phyloP scores from a whole-genome alignment of 768 basidiomycete genomes.

The Collybia mongolica region DNA sequence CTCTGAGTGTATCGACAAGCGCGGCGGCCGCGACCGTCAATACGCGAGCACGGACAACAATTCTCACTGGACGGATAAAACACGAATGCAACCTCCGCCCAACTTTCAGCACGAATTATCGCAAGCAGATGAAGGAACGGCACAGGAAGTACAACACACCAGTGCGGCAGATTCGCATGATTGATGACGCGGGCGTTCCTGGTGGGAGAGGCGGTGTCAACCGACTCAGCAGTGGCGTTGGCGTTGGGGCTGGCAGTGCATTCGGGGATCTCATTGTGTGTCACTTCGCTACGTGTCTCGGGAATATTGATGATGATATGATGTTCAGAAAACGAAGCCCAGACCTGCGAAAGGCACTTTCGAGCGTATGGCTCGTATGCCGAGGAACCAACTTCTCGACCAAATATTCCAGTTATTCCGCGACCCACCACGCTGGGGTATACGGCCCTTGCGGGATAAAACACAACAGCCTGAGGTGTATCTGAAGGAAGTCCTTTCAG shows the following conservation, averaged over 20 bases:
- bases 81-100: slow-evolving; percentile 79
- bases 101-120: slow-evolving; percentile 62
- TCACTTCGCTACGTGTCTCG: slow-evolving; percentile 4
- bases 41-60: slow-evolving; percentile 70
- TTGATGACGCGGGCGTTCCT: slow-evolving; percentile 67
- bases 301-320: neutral
- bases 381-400: slow-evolving; percentile 85
- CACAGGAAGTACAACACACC: slow-evolving; percentile 67
- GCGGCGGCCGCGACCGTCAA: slow-evolving; percentile 44
- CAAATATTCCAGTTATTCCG: slow-evolving; percentile 77
- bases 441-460: slow-evolving; percentile 72
- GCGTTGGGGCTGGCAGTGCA: slow-evolving; percentile 50
- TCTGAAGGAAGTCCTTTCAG: slow-evolving; percentile 77
- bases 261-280: slow-evolving; percentile 67
- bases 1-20: slow-evolving; percentile 31
- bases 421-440: slow-evolving; percentile 78
- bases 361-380: slow-evolving; percentile 91
- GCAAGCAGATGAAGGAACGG: slow-evolving; percentile 70
- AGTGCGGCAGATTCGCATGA: slow-evolving; percentile 63
- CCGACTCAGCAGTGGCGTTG: slow-evolving; percentile 74
- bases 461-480: slow-evolving; percentile 87
- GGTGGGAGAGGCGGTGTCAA: slow-evolving; percentile 77
- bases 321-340: slow-evolving; percentile 58
- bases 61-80: slow-evolving; percentile 76
- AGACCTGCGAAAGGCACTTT: slow-evolving; percentile 70